Evolutionary conservation across 805 yeast genomes (phyloP), one percentile per base, ranked within the genome.

Genomic region (Maudiozyma serrabonitensis): DNA sequence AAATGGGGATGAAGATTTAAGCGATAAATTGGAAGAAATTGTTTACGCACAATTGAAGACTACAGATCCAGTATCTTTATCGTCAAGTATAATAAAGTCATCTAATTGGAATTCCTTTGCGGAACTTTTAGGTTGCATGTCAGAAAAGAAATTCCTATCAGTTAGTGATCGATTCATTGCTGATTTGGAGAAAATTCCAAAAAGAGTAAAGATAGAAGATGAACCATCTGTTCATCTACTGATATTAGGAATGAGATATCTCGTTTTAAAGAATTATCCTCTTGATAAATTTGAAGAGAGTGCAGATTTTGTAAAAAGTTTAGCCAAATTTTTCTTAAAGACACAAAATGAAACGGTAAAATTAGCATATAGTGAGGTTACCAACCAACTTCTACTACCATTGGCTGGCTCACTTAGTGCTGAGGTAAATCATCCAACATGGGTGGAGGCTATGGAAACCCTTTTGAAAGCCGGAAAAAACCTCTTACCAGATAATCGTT

Each of bases 91-190:
- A 23, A 87, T 91, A 2, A 77, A 95, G 50, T 82, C 93, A 7
- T 88, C 96, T 0, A 93, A 93, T 63, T 93, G 98, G 98, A 84
- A 86, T 59, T 74, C 90, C 35, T 82, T 93, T 65, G 95, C 98
- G 0, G 86, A 85, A 53, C 71, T 93, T 6, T 68, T 95, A 40
- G 99, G 99, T 1, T 82, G 81, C 54, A 89, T 95, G 95, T 87
- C 96, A 0, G 84, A 79, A 43, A 81, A 81, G 54, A 75, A 95
- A 47, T 89, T 93, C 56, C 63, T 87, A 12, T 82, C 89, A 49
- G 98, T 93, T 1, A 87, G 95, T 60, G 99, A 93, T 63, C 70
- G 96, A 50, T 93, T 93, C 60, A 85, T 93, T 47, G 95, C 95
- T 0, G 97, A 91, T 59, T 68, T 93, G 48, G 99, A 93, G 60